Percentiles rank a stretch among this genome's conserved stretches.
Evolutionary conservation across 1,284 basidiomycete species (phyloP).

Genomic region (Sporisorium reilianum): DNA sequence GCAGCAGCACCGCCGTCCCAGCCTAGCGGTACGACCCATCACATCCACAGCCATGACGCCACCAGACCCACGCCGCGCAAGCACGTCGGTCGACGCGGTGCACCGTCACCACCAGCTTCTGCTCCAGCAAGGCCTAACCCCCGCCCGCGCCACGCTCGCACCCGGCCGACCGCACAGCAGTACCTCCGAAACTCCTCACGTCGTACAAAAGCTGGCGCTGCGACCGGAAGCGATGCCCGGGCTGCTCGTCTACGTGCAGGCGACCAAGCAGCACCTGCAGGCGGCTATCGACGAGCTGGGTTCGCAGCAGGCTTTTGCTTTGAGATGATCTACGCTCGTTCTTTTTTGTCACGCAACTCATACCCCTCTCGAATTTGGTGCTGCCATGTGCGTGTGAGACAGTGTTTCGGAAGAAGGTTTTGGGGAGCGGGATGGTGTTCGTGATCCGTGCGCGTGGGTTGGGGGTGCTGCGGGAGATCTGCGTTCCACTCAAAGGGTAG

Average conservation of each 20-base stretch:
- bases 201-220: conserved; percentile 48
- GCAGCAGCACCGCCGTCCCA: conserved; percentile 6
- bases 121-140: conserved; percentile 3
- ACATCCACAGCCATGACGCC: not conserved
- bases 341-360: not conserved
- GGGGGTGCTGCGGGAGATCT: not conserved
- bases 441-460: not conserved
- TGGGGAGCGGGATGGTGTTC: not conserved
- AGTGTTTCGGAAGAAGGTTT: not conserved
- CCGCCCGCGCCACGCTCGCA: not conserved
- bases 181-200: conserved; percentile 8
- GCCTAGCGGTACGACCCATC: conserved; percentile 1
- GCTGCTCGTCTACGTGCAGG: conserved; percentile 54
- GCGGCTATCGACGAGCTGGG: conserved; percentile 37
- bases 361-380: not conserved
- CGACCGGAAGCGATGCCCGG: conserved; percentile 56
- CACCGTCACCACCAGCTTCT: conserved; percentile 10
- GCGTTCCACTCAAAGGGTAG: not conserved
- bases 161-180: conserved; percentile 12
- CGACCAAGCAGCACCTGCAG: conserved; percentile 51
- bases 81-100: conserved; percentile 19
- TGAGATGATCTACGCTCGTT: not conserved
- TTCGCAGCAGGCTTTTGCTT: not conserved
- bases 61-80: conserved; percentile 13
- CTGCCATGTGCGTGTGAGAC: conserved; percentile 10